phyloP scores from a whole-genome alignment of 2,329 filamentous ascomycete genomes.

The Teratosphaeria nubilosa region DNA sequence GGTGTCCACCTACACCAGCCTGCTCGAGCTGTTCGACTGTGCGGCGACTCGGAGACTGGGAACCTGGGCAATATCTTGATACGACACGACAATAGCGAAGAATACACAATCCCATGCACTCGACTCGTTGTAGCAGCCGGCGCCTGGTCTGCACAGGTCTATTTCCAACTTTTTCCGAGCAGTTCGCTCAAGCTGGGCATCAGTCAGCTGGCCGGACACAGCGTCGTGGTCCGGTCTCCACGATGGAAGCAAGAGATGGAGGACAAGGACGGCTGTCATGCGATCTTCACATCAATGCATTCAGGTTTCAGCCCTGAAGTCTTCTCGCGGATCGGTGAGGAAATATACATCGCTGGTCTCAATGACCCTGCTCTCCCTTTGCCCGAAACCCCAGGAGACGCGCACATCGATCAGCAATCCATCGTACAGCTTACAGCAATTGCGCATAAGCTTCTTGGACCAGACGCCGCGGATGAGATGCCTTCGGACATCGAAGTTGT shows the following conservation, averaged over 20 bases:
- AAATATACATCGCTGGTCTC: conserved; percentile 64
- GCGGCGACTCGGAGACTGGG: conserved; percentile 38
- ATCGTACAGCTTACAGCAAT: conserved; percentile 42
- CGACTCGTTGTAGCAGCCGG: conserved; percentile 59
- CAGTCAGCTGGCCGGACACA: conserved; percentile 58
- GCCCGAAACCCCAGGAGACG: conserved; percentile 45
- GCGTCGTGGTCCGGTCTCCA: conserved; percentile 55
- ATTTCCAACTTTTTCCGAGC: conserved; percentile 52
- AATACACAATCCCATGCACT: conserved; percentile 47
- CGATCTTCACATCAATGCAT: conserved; percentile 55
- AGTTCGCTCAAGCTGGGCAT: conserved; percentile 47
- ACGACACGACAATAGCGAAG: conserved; percentile 34
- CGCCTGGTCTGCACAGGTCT: conserved; percentile 60
- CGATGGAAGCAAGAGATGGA: conserved; percentile 41
- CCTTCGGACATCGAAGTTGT: conserved; percentile 48
- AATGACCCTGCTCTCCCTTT: conserved; percentile 53
- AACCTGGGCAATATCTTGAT: conserved; percentile 46
- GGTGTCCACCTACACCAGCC: conserved; percentile 60
- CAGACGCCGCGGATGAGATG: conserved; percentile 22
- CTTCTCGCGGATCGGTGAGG: conserved; percentile 55
- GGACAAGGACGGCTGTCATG: conserved; percentile 45
- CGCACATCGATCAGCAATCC: conserved; percentile 36
- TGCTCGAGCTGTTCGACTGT: conserved; percentile 44
- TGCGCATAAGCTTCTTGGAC: conserved; percentile 40
- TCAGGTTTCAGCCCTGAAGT: conserved; percentile 58